phyloP scores from a whole-genome alignment of 495 filamentous ascomycete species.

The Daldinia caldariorum region DNA sequence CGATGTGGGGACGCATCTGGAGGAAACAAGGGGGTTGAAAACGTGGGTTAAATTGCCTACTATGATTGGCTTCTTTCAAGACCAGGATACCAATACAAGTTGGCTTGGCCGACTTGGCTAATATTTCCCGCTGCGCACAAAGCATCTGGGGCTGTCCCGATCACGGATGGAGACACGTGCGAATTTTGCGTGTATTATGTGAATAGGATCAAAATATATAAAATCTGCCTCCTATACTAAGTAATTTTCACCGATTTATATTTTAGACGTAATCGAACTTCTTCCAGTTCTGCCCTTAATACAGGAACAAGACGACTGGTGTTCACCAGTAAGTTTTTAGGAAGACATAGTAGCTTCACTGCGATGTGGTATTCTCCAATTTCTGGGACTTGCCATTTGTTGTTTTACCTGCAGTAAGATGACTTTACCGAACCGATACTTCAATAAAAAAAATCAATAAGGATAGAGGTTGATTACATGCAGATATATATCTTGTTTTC shows the following conservation, averaged over 20 bases:
- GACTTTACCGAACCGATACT: constrained; percentile 1
- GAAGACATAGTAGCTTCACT: not conserved
- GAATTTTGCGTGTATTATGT: not conserved
- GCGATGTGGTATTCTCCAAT: not conserved
- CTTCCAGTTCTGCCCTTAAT: not conserved
- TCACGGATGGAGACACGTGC: not conserved
- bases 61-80: constrained; percentile 25
- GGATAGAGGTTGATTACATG: constrained; percentile 3
- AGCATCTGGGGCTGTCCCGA: not conserved
- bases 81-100: not conserved
- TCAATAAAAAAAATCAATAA: constrained; percentile 10
- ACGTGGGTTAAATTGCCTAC: constrained; percentile 28
- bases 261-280: not conserved
- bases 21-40: constrained; percentile 12
- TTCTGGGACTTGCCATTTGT: not conserved
- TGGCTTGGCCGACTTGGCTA: not conserved
- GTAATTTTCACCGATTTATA: not conserved
- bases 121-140: not conserved
- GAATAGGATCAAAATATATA: not conserved
- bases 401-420: not conserved
- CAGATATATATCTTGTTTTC: constrained; percentile 18
- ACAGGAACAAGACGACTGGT: not conserved
- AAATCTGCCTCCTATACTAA: not conserved
- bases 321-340: not conserved
- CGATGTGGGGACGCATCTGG: constrained; percentile 8